Conservation (phyloP, 1,139 yeast genomes). For the Yamadazyma friedrichii region DNA sequence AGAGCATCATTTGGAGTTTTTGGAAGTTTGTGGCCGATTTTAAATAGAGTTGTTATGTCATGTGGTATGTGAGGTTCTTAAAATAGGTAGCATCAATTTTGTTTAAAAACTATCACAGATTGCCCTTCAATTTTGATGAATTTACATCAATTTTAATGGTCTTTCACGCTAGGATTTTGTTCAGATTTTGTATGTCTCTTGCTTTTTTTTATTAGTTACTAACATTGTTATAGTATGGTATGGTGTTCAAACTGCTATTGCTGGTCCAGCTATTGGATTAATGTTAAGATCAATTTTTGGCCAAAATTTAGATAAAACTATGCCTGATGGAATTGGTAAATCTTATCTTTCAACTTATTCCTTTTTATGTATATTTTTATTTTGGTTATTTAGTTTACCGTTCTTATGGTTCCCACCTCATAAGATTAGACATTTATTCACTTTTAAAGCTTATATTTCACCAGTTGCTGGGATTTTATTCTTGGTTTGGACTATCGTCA, state of each 20-base stretch:
- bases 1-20: constrained; percentile 75
- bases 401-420: constrained; percentile 82
- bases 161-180: too few species aligned
- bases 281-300: constrained; percentile 71
- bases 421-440: constrained; percentile 74
- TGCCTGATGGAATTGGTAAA: constrained; percentile 52
- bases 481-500: constrained; percentile 75
- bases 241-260: constrained; percentile 79
- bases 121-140: too few species aligned
- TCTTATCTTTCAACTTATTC: constrained; percentile 57
- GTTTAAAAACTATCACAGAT: too few species aligned
- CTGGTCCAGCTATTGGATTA: constrained; percentile 77
- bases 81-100: constrained; percentile 14
- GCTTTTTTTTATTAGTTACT: too few species aligned
- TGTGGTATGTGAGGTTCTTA: background rate
- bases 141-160: too few species aligned
- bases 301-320: constrained; percentile 44
- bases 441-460: constrained; percentile 71
- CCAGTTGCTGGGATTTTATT: constrained; percentile 82
- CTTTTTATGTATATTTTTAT: constrained; percentile 72
- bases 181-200: too few species aligned
- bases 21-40: constrained; percentile 78
- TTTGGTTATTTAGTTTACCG: constrained; percentile 76
- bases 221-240: constrained; percentile 60
- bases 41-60: constrained; percentile 81